Evolutionary conservation across 1,284 basidiomycete genomes (phyloP).

Genomic region (Thecaphora thlaspeos): DNA sequence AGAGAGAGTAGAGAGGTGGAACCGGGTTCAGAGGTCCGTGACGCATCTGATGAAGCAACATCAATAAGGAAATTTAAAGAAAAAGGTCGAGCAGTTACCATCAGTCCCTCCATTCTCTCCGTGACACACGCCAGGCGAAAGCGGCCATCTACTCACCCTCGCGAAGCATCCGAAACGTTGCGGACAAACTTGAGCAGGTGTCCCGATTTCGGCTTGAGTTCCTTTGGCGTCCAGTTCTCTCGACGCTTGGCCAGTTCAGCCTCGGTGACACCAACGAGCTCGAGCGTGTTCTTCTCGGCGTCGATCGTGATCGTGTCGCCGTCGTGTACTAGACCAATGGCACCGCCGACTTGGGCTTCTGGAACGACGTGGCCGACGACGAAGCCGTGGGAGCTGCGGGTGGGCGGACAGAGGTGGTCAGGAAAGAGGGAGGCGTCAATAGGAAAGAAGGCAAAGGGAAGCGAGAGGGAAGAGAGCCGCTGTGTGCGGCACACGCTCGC

Average conservation of each 20-base stretch:
- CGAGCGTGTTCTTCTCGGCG: slow-evolving; percentile 72
- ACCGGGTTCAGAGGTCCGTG: too few species aligned
- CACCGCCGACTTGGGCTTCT: slow-evolving; percentile 83
- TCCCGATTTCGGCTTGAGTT: slow-evolving; percentile 79
- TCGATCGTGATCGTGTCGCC: slow-evolving; percentile 83
- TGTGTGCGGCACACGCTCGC: too few species aligned
- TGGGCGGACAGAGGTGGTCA: too few species aligned
- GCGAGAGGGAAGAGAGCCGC: too few species aligned
- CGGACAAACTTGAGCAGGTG: slow-evolving; percentile 51
- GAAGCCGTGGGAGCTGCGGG: slow-evolving; percentile 65
- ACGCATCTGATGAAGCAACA: too few species aligned
- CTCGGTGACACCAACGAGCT: slow-evolving; percentile 67
- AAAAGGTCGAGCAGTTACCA: too few species aligned
- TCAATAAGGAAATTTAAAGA: too few species aligned
- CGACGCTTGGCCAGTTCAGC: slow-evolving; percentile 72
- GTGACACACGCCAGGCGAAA: too few species aligned
- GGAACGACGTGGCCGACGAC: slow-evolving; percentile 91
- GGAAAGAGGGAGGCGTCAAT: too few species aligned
- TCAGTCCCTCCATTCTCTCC: too few species aligned
- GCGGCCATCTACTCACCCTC: slow-evolving; percentile 85
- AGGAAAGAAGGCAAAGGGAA: too few species aligned
- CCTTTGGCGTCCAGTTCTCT: slow-evolving; percentile 73
- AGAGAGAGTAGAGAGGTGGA: too few species aligned
- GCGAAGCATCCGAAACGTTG: slow-evolving; percentile 67
- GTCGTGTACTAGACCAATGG: slow-evolving; percentile 82